A percentile compares a stretch with the other conserved stretches of the same genome.
Conservation (phyloP, 1,284 basidiomycete genomes). For the Spongispora temasekensis region DNA sequence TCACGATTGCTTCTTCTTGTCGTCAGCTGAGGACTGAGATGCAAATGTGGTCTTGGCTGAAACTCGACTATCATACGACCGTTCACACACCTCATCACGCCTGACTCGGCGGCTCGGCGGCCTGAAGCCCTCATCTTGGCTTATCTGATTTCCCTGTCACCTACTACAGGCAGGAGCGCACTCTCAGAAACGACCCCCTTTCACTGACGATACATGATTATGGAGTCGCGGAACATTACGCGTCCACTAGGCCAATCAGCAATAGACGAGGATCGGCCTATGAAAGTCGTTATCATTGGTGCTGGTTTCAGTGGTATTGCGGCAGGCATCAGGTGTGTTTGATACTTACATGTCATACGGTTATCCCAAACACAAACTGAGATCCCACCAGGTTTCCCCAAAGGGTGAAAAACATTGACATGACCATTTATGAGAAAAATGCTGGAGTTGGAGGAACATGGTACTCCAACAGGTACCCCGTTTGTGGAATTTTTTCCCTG, state of each 20-base stretch:
- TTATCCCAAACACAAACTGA: neutral
- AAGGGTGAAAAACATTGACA: conserved; percentile 51
- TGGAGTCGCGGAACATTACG: too few species aligned
- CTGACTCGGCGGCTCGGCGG: too few species aligned
- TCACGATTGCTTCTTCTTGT: too few species aligned
- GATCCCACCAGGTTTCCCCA: conserved; percentile 48
- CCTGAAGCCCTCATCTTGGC: too few species aligned
- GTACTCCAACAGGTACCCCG: conserved; percentile 44
- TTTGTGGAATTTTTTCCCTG: conserved; percentile 15
- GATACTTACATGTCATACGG: neutral
- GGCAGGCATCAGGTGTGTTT: conserved; percentile 50
- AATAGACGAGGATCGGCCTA: conserved; percentile 16
- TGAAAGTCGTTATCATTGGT: conserved; percentile 21
- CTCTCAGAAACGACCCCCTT: too few species aligned
- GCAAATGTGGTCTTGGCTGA: too few species aligned
- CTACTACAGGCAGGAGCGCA: too few species aligned
- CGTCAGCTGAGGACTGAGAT: too few species aligned
- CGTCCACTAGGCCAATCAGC: conserved; percentile 21
- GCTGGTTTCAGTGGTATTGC: conserved; percentile 45
- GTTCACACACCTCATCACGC: too few species aligned
- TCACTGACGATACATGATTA: too few species aligned
- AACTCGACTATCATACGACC: too few species aligned
- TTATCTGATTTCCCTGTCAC: too few species aligned
- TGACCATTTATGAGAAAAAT: conserved; percentile 64
- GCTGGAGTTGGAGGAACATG: conserved; percentile 62